These are phyloP conservation scores for Plasmodium vivax DNA, from an alignment of 169 alveolate genomes.

Conservation along the genomic window DNA sequence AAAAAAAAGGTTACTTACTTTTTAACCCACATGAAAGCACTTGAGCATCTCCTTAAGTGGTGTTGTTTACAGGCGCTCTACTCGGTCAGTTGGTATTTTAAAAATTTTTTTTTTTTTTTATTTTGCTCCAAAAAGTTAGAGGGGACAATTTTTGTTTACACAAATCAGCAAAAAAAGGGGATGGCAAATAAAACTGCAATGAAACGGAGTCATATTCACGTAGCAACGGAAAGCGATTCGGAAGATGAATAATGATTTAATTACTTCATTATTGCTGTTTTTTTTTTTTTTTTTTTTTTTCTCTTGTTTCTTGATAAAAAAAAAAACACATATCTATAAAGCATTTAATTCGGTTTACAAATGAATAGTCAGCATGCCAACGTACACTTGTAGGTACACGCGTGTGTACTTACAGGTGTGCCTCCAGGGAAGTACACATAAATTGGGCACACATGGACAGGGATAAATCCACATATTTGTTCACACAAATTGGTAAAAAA, in stretches of 20 bases:
- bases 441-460: not conserved
- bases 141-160: not conserved
- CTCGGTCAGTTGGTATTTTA: not conserved
- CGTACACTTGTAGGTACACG: constrained; percentile 3
- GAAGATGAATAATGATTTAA: not conserved
- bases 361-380: not conserved
- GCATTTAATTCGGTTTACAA: not conserved
- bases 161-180: not conserved
- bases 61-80: not conserved
- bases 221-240: not conserved
- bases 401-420: not conserved
- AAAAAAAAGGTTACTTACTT: not conserved
- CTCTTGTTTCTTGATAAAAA: not conserved
- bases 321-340: not conserved
- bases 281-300: not conserved
- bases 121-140: not conserved
- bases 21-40: not conserved
- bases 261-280: not conserved
- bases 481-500: not conserved
- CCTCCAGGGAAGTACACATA: not conserved
- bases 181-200: not conserved
- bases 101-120: not conserved
- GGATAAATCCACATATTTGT: not conserved
- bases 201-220: not conserved
- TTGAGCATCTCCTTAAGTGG: not conserved